Conservation (phyloP, 371 early-diverging fungal species). For the Mortierella sp. region DNA sequence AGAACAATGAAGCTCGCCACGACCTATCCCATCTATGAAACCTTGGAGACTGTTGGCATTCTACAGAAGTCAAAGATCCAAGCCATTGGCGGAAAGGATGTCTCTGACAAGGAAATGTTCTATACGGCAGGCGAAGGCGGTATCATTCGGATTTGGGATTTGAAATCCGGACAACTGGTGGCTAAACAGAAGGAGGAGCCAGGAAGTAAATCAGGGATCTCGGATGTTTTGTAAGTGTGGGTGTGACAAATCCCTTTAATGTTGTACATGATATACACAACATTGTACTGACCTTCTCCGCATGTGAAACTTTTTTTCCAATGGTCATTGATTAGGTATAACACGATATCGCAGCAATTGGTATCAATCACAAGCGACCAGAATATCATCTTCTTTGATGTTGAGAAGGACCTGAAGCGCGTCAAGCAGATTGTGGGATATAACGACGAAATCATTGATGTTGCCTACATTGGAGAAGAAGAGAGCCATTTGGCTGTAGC, state of each 20-base stretch:
- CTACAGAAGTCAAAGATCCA: slow-evolving; percentile 56
- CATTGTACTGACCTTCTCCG: no score
- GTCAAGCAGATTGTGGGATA: slow-evolving; percentile 92
- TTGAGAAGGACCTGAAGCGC: slow-evolving; percentile 63
- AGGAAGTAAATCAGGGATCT: slow-evolving; percentile 74
- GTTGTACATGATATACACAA: no score
- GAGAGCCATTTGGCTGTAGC: slow-evolving; percentile 87
- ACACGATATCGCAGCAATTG: slow-evolving; percentile 64
- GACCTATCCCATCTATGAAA: slow-evolving; percentile 91
- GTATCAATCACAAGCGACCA: slow-evolving; percentile 89
- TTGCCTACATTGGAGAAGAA: slow-evolving; percentile 78
- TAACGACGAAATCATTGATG: slow-evolving; percentile 94
- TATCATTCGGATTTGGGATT: slow-evolving; percentile 78
- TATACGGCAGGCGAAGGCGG: slow-evolving; percentile 88
- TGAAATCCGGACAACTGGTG: slow-evolving; percentile 69
- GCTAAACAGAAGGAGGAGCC: slow-evolving; percentile 66
- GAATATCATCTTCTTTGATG: slow-evolving; percentile 84
- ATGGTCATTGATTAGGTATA: slow-evolving; percentile 56
- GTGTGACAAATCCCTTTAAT: neutral
- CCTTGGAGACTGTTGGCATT: slow-evolving; percentile 80
- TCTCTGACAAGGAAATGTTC: slow-evolving; percentile 63
- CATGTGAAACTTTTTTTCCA: no score
- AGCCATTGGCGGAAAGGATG: slow-evolving; percentile 54
- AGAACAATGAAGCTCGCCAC: slow-evolving; percentile 70
- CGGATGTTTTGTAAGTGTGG: slow-evolving; percentile 68